These are phyloP conservation scores for Oryza coarctata DNA, from an alignment of 176 grass and related monocot species.

Conservation along the genomic window DNA sequence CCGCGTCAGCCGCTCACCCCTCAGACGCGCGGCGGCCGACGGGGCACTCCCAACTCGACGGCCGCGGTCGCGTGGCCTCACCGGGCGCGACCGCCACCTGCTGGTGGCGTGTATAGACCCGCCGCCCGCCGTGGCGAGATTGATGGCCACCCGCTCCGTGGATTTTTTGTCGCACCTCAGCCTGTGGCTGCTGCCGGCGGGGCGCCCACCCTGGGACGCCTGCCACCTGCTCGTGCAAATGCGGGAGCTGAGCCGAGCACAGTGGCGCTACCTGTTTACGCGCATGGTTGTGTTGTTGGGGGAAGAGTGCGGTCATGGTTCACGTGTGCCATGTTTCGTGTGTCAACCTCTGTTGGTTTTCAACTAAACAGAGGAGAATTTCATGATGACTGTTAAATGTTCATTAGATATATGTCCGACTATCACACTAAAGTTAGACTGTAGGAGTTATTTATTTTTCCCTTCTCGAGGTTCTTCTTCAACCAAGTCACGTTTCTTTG, in stretches of 20 bases:
- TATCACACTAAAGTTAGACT: background rate
- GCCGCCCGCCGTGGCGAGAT: too few species aligned
- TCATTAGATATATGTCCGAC: background rate
- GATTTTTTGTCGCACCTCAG: too few species aligned
- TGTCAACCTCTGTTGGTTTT: background rate
- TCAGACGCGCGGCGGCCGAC: too few species aligned
- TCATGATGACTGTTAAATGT: background rate
- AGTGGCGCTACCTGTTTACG: background rate
- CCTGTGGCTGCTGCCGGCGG: background rate
- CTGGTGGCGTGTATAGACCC: too few species aligned
- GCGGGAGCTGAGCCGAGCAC: background rate
- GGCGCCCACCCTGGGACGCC: background rate
- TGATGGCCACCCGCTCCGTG: too few species aligned
- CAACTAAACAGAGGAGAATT: background rate
- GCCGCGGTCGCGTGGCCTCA: too few species aligned
- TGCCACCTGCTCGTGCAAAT: slow-evolving; percentile 40
- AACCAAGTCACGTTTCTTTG: background rate
- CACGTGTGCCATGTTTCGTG: too few species aligned
- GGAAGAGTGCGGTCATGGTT: too few species aligned
- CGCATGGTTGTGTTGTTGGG: too few species aligned
- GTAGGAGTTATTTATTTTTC: background rate
- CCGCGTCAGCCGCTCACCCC: too few species aligned
- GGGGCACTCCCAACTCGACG: too few species aligned
- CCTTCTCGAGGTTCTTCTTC: background rate
- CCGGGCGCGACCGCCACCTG: too few species aligned